Percentiles rank a stretch among this genome's conserved stretches.
Conservation (phyloP, 2,329 filamentous ascomycete genomes). For the Cytospora chrysosperma region DNA sequence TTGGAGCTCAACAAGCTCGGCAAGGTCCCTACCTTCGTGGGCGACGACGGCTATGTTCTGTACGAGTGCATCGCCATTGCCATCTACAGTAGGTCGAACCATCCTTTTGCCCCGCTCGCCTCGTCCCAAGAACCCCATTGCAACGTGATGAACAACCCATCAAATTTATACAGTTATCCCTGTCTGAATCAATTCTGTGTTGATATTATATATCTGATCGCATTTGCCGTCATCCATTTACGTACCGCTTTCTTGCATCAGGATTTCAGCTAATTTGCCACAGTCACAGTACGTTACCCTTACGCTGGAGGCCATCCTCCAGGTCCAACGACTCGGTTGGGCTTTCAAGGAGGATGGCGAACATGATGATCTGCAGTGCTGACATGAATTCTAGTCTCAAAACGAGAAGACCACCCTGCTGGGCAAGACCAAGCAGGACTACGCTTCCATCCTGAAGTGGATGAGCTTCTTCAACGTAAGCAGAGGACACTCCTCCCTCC, state of each 20-base stretch:
- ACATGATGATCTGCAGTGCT: background rate
- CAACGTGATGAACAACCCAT: constrained; percentile 71
- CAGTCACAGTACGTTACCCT: constrained; percentile 22
- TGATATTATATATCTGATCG: constrained; percentile 84
- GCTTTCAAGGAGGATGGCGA: constrained; percentile 37
- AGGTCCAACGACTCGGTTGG: constrained; percentile 29
- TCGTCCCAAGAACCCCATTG: constrained; percentile 27
- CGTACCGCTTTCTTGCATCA: constrained; percentile 27
- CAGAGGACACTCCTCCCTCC: too few species aligned
- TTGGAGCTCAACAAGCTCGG: constrained; percentile 80
- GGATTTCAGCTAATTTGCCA: constrained; percentile 33
- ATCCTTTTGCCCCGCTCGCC: constrained; percentile 33
- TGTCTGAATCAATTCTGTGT: constrained; percentile 87
- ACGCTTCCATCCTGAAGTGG: constrained; percentile 97
- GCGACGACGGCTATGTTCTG: constrained; percentile 85
- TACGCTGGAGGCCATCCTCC: constrained; percentile 1
- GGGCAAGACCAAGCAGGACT: constrained; percentile 99
- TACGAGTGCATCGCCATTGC: constrained; percentile 91
- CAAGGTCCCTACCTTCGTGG: constrained; percentile 91
- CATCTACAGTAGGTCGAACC: constrained; percentile 89
- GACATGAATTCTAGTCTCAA: constrained; percentile 59
- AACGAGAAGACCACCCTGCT: constrained; percentile 99
- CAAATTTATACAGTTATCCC: constrained; percentile 86
- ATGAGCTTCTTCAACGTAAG: constrained; percentile 86
- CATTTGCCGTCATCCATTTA: constrained; percentile 29